Base-by-base conservation (phyloP, 2,329 filamentous ascomycete species). In the Cadophora sp. region DNA sequence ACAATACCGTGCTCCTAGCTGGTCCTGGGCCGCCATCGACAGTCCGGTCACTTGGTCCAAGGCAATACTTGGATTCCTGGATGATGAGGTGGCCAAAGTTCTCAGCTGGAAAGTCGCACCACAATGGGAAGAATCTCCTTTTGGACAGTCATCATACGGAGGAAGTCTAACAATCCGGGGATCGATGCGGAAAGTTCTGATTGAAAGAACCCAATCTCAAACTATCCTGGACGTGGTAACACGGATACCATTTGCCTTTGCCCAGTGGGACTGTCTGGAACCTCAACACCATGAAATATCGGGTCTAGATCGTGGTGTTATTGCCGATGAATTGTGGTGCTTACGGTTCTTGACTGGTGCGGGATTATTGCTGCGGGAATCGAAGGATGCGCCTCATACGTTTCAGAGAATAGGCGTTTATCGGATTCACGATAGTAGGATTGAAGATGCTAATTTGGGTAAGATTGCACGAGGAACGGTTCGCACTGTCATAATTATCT, bases 11-110 rank as follows among this genome's bases (percentile, higher is more conserved):
- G 64, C 64, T 27, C 64, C 64, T 22, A 66, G 56, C 31, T 66
- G 64, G 58, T 66, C 64, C 6, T 66, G 64, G 64, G 58, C 64
- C 19, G 16, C 64, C 8, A 62, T 66, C 26, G 64, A 62, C 19
- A 56, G 56, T 11, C 64, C 64, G 7, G 34, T 66, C 11, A 27
- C 59, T 14, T 66, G 64, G 64, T 56, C 64, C 7, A 66, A 66
- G n/a, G 27, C 64, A 19, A 34, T 62, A 24, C n/a, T 62, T 31
- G 46, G 48, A 3, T 31, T 26, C n/a, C 46, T 58, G 9, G 64
- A 43, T 9, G 58, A 66, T 16, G 58, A 59, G 24, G 22, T 60
- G 19, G 46, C 58, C 29, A 37, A 51, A 22, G 34, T 62, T 1
- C 22, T 62, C 11, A 51, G 50, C 24, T 66, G 58, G 16, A 34